phyloP scores from a whole-genome alignment of 2,329 filamentous ascomycete genomes.

The Cytospora chrysosperma region DNA sequence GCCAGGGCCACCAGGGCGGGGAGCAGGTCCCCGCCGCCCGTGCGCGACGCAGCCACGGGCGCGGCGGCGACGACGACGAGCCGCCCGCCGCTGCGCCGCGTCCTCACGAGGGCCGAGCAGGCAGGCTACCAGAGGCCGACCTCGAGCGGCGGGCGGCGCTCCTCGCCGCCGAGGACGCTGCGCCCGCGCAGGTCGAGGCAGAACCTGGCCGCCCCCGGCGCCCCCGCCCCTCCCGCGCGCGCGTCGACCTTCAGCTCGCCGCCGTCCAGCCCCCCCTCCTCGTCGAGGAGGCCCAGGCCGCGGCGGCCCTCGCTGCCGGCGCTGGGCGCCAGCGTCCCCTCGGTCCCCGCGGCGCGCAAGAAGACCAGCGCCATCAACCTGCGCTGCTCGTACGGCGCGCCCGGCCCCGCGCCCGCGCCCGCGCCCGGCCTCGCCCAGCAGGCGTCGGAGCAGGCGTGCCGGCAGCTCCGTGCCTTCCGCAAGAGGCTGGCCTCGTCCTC shows the following conservation, averaged over 20 bases:
- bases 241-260: constrained; percentile 49
- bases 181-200: constrained; percentile 55
- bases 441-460: constrained; percentile 64
- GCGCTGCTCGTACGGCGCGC: constrained; percentile 44
- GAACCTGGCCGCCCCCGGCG: constrained; percentile 43
- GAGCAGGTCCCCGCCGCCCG: constrained; percentile 55
- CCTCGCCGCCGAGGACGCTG: constrained; percentile 56
- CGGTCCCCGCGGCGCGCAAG: constrained; percentile 40
- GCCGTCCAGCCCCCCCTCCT: constrained; percentile 43
- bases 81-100: constrained; percentile 75
- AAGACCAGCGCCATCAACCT: constrained; percentile 49
- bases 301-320: constrained; percentile 56
- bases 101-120: constrained; percentile 83
- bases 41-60: constrained; percentile 46
- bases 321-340: constrained; percentile 39
- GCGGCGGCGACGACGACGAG: no score
- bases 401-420: constrained; percentile 23
- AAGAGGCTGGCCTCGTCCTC: constrained; percentile 61
- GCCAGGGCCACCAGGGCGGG: constrained; percentile 39
- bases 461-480: constrained; percentile 60
- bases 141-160: constrained; percentile 48
- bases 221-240: constrained; percentile 34
- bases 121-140: constrained; percentile 69
- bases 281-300: constrained; percentile 43
- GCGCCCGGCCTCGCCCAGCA: constrained; percentile 49